These are phyloP conservation scores for Gossypium anomalum DNA, from an alignment of 345 rosid genomes.

Conservation along the genomic window DNA sequence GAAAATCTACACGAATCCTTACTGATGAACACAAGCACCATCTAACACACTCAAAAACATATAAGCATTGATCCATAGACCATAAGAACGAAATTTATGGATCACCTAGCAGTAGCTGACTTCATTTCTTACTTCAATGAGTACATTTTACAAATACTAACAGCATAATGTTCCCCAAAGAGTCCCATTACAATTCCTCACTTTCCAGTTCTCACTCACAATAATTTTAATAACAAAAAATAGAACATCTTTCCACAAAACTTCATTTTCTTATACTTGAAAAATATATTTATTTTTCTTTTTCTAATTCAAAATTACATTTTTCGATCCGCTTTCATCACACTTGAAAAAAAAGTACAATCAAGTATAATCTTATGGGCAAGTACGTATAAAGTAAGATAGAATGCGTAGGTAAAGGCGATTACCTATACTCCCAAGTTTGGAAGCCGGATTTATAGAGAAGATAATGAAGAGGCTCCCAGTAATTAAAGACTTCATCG, in stretches of 20 bases:
- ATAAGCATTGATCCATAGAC: background rate
- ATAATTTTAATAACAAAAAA: no score
- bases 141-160: background rate
- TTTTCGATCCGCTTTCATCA: background rate
- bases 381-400: background rate
- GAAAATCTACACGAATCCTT: background rate
- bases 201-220: background rate
- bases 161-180: background rate
- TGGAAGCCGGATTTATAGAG: conserved; percentile 92
- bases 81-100: background rate
- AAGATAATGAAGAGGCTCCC: conserved; percentile 97
- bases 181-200: background rate
- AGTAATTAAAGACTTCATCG: conserved; percentile 96
- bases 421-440: conserved; percentile 95
- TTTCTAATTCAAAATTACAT: background rate
- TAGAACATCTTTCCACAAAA: background rate
- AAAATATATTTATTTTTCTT: background rate
- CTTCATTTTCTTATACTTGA: background rate
- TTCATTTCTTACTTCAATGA: background rate
- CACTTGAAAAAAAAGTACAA: background rate
- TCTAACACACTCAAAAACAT: background rate
- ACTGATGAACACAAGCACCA: background rate
- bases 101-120: background rate
- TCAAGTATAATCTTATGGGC: background rate
- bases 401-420: background rate